Evolutionary conservation across 495 filamentous ascomycete species (phyloP).

Genomic region (Choiromyces venosus): DNA sequence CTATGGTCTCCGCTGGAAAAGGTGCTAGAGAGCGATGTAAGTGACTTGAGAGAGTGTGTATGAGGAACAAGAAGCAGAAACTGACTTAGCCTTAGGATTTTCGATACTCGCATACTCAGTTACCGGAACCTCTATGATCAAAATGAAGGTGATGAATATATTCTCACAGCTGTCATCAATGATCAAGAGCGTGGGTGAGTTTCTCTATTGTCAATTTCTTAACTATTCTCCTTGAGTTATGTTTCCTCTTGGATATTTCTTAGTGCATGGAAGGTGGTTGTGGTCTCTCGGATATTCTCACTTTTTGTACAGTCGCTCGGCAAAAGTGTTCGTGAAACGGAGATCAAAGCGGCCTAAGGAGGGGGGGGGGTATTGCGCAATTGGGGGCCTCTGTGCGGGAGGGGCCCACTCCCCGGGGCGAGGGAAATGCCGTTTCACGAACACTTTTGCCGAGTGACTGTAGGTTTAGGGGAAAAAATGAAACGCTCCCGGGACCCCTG

Average conservation of each 20-base stretch:
- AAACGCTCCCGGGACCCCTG: too few relatives aligned
- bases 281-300: background rate
- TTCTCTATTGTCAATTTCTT: background rate
- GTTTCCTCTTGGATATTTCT: background rate
- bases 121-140: background rate
- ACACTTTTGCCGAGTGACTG: too few relatives aligned
- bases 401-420: too few relatives aligned
- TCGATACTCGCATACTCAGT: background rate
- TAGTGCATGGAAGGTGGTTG: background rate
- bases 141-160: slow-evolving; percentile 2
- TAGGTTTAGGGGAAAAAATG: too few relatives aligned
- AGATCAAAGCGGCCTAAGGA: too few relatives aligned
- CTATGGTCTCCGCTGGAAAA: background rate
- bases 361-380: too few relatives aligned
- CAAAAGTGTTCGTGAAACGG: too few relatives aligned
- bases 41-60: background rate
- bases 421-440: too few relatives aligned
- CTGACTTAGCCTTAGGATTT: background rate
- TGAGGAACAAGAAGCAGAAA: background rate
- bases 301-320: too few relatives aligned
- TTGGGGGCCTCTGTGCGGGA: too few relatives aligned
- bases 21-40: background rate
- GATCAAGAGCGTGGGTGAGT: background rate
- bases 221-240: background rate
- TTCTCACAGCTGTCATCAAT: slow-evolving; percentile 1